Base-by-base conservation (phyloP, 345 rosid species). In the Syzygium grande region DNA sequence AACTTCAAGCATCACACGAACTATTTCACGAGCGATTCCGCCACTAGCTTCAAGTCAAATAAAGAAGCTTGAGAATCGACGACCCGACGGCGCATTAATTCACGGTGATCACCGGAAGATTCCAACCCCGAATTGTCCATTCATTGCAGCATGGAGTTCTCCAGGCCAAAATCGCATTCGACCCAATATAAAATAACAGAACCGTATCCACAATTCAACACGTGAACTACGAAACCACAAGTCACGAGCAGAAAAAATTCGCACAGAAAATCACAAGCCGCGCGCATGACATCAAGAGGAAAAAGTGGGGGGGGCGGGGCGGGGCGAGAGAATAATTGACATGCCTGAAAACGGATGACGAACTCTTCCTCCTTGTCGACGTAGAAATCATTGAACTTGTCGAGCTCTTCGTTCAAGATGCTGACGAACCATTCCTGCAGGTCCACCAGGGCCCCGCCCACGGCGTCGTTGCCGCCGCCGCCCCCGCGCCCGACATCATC, bases 341-440 rank as follows among this genome's bases (percentile, higher is more conserved):
- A 0, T 34, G 94, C 99, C 97, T 95, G 99, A 92, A 95, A 92
- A 85, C 96, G 94, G 90, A 97, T 97, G 78, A 97, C 95, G 87
- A 96, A 95, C 52, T 96, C 98, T 87, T 96, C 98, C 91, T 97
- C 98, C 88, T 97, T 97, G 85, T 96, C 98, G 41, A 96, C 95
- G 85, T 93, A 97, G 85, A 97, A 96, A 90, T 96, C 99, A 73
- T 96, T 97, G 89, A 97, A 95, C 92, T 95, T 96, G 1, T 97
- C 97, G n/a, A 95, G 97, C 92, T 97, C 99, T 29, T 95, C 98
- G n/a, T 91, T 96, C 61, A 97, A 92, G 86, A 96, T 94, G 89
- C 94, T 88, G 43, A 97, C 92, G 85, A 97, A 97, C 94, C 98
- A 95, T 2, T 90, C 95, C 54, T 93, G 95, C 6, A 94, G 92